A percentile compares a stretch with the other conserved stretches of the same genome.
Evolutionary conservation across 139 green algal genomes (phyloP).

Genomic region (Chlamydomonas sphaeroides): DNA sequence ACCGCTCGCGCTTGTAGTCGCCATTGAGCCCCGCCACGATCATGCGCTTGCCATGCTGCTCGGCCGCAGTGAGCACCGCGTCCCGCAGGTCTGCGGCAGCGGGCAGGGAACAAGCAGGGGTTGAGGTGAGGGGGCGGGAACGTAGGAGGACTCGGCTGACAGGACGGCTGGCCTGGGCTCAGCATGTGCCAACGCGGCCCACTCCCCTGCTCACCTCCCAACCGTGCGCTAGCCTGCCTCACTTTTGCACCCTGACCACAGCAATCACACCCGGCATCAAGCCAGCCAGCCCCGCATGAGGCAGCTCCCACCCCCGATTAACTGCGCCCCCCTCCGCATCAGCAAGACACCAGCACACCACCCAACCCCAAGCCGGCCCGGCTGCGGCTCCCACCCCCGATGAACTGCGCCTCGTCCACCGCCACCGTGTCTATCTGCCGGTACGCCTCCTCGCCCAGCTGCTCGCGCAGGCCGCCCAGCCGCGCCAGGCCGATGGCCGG

Average conservation of each 20-base stretch:
- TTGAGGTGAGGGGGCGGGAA: constrained; percentile 12
- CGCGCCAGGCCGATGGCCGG: constrained; percentile 10
- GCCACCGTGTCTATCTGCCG: constrained; percentile 67
- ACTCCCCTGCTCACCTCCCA: no score
- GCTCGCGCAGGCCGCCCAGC: not conserved
- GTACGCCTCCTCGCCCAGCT: constrained; percentile 14
- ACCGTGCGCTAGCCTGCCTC: not conserved
- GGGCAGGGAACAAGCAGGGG: not conserved
- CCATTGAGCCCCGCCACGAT: constrained; percentile 79
- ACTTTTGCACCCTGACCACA: no score
- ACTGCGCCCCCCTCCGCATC: no score
- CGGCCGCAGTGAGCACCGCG: constrained; percentile 64
- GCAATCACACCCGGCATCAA: no score
- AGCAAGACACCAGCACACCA: not conserved
- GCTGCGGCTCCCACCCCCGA: not conserved
- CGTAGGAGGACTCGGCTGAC: not conserved
- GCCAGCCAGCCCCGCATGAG: no score
- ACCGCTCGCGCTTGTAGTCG: constrained; percentile 71
- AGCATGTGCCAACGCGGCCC: no score
- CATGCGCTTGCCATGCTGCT: constrained; percentile 72
- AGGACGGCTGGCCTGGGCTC: no score
- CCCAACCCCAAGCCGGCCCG: not conserved
- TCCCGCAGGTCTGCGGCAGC: constrained; percentile 77
- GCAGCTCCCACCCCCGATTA: no score
- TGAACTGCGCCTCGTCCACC: constrained; percentile 88